Conservation (phyloP, 1,139 yeast genomes). For the Blastobotrys proliferans region DNA sequence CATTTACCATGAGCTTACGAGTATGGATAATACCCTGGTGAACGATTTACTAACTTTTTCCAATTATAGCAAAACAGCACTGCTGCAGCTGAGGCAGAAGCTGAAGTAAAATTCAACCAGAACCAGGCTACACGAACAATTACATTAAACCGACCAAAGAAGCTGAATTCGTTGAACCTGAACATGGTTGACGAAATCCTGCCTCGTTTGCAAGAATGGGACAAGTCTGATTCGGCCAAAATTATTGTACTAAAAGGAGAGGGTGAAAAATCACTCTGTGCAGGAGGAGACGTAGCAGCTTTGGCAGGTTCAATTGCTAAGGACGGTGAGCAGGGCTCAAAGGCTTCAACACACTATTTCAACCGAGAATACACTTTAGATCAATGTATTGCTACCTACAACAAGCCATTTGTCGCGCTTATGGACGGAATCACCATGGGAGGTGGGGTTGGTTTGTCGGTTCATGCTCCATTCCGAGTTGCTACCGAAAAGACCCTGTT, state of each 20-base stretch:
- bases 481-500: slow-evolving; percentile 86
- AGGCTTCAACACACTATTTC: slow-evolving; percentile 59
- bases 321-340: slow-evolving; percentile 36
- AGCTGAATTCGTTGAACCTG: slow-evolving; percentile 78
- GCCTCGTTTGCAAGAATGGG: slow-evolving; percentile 72
- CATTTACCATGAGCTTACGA: slow-evolving; percentile 5
- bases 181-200: slow-evolving; percentile 73
- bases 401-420: slow-evolving; percentile 78
- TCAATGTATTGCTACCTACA: slow-evolving; percentile 71
- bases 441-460: slow-evolving; percentile 91
- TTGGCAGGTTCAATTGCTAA: slow-evolving; percentile 51
- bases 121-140: slow-evolving; percentile 68
- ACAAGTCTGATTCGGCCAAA: slow-evolving; percentile 62
- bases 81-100: slow-evolving; percentile 40
- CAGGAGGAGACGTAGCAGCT: slow-evolving; percentile 93
- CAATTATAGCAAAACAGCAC: slow-evolving; percentile 14
- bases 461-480: slow-evolving; percentile 91
- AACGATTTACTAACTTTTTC: background rate
- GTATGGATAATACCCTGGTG: background rate
- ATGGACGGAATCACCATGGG: slow-evolving; percentile 98
- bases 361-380: slow-evolving; percentile 77
- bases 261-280: slow-evolving; percentile 45
- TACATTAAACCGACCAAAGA: slow-evolving; percentile 73
- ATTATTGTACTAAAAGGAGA: slow-evolving; percentile 67
- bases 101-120: slow-evolving; percentile 63